Evolutionary conservation across 192 early-diverging fungal species (phyloP), one percentile per base, ranked within the genome.

Genomic region (Rhizoclosmatium globosum): DNA sequence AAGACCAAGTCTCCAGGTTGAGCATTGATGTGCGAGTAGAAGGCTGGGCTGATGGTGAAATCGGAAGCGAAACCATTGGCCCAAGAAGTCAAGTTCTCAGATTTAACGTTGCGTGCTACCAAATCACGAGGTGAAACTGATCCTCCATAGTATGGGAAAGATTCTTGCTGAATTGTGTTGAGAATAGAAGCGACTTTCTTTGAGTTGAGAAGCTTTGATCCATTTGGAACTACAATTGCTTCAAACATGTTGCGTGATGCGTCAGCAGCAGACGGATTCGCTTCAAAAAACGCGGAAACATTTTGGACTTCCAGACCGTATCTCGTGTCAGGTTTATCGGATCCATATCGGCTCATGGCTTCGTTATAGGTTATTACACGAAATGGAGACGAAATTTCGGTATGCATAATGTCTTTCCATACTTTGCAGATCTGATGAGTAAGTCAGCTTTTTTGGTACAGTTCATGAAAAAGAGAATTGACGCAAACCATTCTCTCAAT

Each of bases 311-410:
- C 90, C 71, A 98, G 82, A 15, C 87, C 94, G 83, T 92, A 95
- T 41, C 96, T 84, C 1, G 91, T 91, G 81, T 98, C 95, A 0
- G 96, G 96, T 77, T 98, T 98, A 76, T 98, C 96, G 0, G 94
- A 95, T 1, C 96, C 96, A 84, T 92, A 98, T 83, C 85, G 77
- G 13, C 85, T 80, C 85, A 96, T 98, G 42, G 95, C 95, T 15
- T 95, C 89, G 2, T 91, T 73, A 82, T 96, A 98, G 3, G 94
- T 90, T 85, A 98, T 90, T 48, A 87, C 84, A 44, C 87, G 88
- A 77, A 98, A 95, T 0, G 87, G 74, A n/a, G 78, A 17, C 23
- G 69, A 76, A 3, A 94, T 79, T 3, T 94, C 85, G 2, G 92
- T 71, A 13, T 81, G 80, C 46, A 90, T 81, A 38, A 87, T 74